These are phyloP conservation scores for Polyporus tsugae DNA, from an alignment of 1,284 basidiomycete genomes.

Conservation along the genomic window DNA sequence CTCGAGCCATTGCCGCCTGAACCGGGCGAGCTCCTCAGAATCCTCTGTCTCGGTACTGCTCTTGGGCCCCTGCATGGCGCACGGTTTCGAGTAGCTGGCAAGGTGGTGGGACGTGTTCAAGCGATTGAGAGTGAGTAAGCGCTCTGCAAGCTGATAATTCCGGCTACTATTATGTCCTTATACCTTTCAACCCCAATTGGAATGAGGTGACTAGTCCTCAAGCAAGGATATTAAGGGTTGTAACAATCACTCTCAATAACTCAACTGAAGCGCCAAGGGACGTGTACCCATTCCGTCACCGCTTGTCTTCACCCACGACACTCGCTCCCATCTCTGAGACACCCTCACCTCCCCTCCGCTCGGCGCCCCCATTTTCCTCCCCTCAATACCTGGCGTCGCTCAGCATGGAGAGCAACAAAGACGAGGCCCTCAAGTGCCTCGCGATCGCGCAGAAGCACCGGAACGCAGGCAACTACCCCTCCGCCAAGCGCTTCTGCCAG, in stretches of 20 bases:
- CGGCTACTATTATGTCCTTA: neutral
- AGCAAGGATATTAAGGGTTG: neutral
- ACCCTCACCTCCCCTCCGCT: constrained; percentile 21
- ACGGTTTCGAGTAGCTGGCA: constrained; percentile 15
- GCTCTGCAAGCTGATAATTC: constrained; percentile 3
- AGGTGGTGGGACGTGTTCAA: constrained; percentile 24
- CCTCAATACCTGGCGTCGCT: neutral
- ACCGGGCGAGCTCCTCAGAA: constrained; percentile 63
- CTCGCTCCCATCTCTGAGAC: constrained; percentile 8
- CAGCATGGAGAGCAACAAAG: constrained; percentile 88
- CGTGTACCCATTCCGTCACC: constrained; percentile 20
- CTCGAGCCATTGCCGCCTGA: constrained; percentile 79
- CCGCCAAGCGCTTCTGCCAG: constrained; percentile 90
- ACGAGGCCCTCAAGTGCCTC: constrained; percentile 86
- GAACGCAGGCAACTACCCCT: constrained; percentile 73
- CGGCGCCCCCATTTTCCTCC: constrained; percentile 11
- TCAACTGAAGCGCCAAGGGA: constrained; percentile 7
- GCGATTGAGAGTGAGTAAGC: constrained; percentile 8
- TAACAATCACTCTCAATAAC: neutral
- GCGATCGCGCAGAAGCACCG: constrained; percentile 80
- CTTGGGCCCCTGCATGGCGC: constrained; percentile 13
- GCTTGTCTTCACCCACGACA: constrained; percentile 30
- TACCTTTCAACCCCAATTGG: neutral
- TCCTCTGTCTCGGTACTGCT: constrained; percentile 38
- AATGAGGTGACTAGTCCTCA: too few species aligned